phyloP scores from a whole-genome alignment of 768 basidiomycete species.

The Macrolepiota fuliginosa region DNA sequence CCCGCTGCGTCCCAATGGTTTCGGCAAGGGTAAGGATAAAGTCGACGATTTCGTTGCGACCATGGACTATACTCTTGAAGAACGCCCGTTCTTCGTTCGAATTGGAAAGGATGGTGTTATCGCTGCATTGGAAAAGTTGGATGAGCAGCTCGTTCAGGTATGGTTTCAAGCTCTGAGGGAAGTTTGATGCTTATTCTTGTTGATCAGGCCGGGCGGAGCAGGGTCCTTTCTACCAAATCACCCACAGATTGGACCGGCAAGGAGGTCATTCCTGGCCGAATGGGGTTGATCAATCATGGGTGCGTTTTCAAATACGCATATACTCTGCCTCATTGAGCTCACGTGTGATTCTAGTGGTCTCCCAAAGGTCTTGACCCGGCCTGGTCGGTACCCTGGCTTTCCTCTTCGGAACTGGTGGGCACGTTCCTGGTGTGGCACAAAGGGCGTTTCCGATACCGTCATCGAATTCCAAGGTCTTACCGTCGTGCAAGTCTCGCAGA shows the following conservation, averaged over 20 bases:
- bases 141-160: slow-evolving; percentile 57
- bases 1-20: slow-evolving; percentile 2
- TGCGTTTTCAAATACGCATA: slow-evolving; percentile 14
- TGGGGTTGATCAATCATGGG: slow-evolving; percentile 79
- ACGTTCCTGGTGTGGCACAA: slow-evolving; percentile 64
- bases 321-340: neutral
- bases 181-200: slow-evolving; percentile 6
- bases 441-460: slow-evolving; percentile 79
- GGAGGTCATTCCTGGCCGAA: slow-evolving; percentile 67
- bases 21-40: slow-evolving; percentile 10
- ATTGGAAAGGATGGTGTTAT: slow-evolving; percentile 69
- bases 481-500: slow-evolving; percentile 86
- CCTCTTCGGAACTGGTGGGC: slow-evolving; percentile 87
- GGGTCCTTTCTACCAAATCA: slow-evolving; percentile 63
- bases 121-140: slow-evolving; percentile 67
- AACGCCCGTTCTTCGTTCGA: slow-evolving; percentile 68
- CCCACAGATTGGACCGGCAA: slow-evolving; percentile 70
- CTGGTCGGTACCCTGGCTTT: slow-evolving; percentile 76
- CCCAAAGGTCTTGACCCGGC: slow-evolving; percentile 70
- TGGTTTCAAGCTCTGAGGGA: slow-evolving; percentile 4
- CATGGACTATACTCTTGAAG: slow-evolving; percentile 49
- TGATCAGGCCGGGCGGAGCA: slow-evolving; percentile 50
- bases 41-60: slow-evolving; percentile 41
- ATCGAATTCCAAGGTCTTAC: slow-evolving; percentile 79
- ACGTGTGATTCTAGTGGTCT: slow-evolving; percentile 46